phyloP scores from a whole-genome alignment of 2,329 filamentous ascomycete genomes.

The Cercospora sp. region DNA sequence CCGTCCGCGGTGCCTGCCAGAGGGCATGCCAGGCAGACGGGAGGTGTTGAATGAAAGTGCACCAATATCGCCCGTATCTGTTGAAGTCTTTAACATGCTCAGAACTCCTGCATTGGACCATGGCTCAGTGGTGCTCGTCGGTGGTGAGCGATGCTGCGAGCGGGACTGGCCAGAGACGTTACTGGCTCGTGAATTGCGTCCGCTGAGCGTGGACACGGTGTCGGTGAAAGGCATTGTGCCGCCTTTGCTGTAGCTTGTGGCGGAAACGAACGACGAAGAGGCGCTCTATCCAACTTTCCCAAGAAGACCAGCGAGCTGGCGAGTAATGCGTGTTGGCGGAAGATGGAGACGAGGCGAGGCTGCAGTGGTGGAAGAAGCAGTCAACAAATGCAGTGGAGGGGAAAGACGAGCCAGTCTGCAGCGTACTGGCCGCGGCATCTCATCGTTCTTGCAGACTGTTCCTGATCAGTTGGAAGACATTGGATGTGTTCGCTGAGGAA shows the following conservation, averaged over 20 bases:
- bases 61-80: constrained; percentile 50
- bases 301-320: constrained; percentile 27
- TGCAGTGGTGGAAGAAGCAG: constrained; percentile 11
- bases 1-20: constrained; percentile 39
- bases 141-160: constrained; percentile 33
- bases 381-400: background rate
- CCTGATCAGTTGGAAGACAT: background rate
- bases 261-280: constrained; percentile 28
- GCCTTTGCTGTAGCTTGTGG: constrained; percentile 31
- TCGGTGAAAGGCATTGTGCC: constrained; percentile 49
- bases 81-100: constrained; percentile 53
- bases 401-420: constrained; percentile 9
- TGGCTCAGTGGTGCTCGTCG: constrained; percentile 35
- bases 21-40: constrained; percentile 41
- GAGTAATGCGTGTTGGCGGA: constrained; percentile 27
- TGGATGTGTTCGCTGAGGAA: background rate
- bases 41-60: constrained; percentile 42
- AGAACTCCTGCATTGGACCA: constrained; percentile 45
- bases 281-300: constrained; percentile 35
- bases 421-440: constrained; percentile 1
- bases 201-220: constrained; percentile 47
- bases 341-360: constrained; percentile 19
- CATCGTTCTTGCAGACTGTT: constrained; percentile 11
- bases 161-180: constrained; percentile 44
- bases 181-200: constrained; percentile 50